Base-by-base conservation (phyloP, 2,329 filamentous ascomycete genomes). In the Diplodia intermedia region DNA sequence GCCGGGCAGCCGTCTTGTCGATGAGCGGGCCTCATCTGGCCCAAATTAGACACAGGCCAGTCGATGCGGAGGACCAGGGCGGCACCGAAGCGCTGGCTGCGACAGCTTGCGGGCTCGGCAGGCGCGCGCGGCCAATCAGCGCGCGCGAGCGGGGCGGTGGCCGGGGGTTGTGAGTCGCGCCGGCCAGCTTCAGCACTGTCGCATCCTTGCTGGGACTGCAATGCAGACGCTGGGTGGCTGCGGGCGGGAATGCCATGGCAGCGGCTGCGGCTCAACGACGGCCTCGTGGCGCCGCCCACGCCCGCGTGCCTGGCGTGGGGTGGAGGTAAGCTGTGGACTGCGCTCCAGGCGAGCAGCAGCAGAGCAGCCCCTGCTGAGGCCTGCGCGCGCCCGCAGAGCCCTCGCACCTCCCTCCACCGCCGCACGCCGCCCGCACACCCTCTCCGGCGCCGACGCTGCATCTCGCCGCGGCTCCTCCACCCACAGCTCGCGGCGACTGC, bases 111-210 rank as follows among this genome's bases (percentile, higher is more conserved):
- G 57, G 40, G n/a, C 40, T 31, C 26, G 31, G 15, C 57, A 26
- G 8, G 23, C 31, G 57, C 20, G 38, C 11, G 47, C 31, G 7
- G 57, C 60, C 60, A 63, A 63, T 63, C 6, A 20, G 31, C 4
- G 29, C n/a, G 47, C 7, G 29, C 12, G 5, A 9, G 18, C 23
- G 12, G 47, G 31, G 43, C 31, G 31, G 11, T 15, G 56, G 23
- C 47, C 56, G 40, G 56, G 26, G 56, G 5, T 26, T 49, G 18
- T 63, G 31, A 26, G 31, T 12, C 36, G 47, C 60, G 60, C 60
- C 60, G 52, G 52, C 60, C 47, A 63, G 60, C 60, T 63, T 63
- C 60, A 63, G 60, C 60, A 38, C 40, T 63, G 60, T 63, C 60
- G 60, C 60, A 63, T 26, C 60, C 60, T 26, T 63, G 60, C 60